These are phyloP conservation scores for Kuraishia molischiana DNA, from an alignment of 805 yeast genomes.

Conservation along the genomic window DNA sequence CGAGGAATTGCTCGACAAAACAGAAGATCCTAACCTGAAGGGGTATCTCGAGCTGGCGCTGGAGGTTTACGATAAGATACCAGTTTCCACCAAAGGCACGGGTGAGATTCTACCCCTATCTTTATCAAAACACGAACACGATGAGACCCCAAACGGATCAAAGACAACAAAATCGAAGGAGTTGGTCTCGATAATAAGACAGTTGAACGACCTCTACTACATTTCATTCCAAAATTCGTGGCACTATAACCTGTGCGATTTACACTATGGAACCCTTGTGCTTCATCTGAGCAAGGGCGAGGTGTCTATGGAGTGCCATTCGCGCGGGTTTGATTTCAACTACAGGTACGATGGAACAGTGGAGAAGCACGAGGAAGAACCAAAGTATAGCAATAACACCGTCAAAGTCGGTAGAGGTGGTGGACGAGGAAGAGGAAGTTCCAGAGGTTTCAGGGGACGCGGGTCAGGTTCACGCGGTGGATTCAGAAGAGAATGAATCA, in stretches of 20 bases:
- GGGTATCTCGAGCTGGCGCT: constrained; percentile 44
- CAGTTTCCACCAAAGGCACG: constrained; percentile 29
- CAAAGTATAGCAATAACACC: too few species aligned
- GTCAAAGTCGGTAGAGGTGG: too few species aligned
- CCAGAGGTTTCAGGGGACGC: too few species aligned
- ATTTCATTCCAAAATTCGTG: constrained; percentile 63
- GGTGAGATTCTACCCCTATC: constrained; percentile 22
- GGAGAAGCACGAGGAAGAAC: too few species aligned
- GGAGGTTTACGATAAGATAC: constrained; percentile 53
- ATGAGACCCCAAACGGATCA: constrained; percentile 15
- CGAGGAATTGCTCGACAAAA: constrained; percentile 26
- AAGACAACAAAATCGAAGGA: constrained; percentile 27
- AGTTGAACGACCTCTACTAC: constrained; percentile 50
- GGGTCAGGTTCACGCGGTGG: too few species aligned
- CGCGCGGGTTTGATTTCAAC: constrained; percentile 57
- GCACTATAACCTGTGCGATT: constrained; percentile 70
- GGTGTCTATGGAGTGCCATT: constrained; percentile 39
- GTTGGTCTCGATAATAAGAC: constrained; percentile 30
- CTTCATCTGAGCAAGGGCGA: constrained; percentile 34
- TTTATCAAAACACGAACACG: constrained; percentile 9
- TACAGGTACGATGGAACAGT: constrained; percentile 34
- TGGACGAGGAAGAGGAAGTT: too few species aligned
- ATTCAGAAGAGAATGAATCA: too few species aligned
- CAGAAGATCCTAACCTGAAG: constrained; percentile 30
- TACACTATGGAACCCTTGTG: constrained; percentile 36